These are phyloP conservation scores for Globisporangium spiculum DNA, from an alignment of 352 stramenopile species.

Conservation along the genomic window DNA sequence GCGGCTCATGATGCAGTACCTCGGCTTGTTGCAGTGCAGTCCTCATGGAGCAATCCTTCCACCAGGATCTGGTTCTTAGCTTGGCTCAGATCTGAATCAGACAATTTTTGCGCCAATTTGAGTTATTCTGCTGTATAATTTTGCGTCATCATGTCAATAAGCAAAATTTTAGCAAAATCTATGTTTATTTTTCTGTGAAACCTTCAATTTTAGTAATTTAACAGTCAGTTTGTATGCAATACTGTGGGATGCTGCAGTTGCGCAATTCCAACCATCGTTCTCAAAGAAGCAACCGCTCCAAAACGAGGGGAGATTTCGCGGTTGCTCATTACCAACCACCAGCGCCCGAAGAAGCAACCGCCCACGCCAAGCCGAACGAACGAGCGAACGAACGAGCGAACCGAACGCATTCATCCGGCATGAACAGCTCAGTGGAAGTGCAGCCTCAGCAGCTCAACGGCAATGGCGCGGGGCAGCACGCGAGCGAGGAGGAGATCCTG, in stretches of 20 bases:
- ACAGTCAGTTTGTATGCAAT: too few relatives aligned
- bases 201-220: too few relatives aligned
- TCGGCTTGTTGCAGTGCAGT: constrained; percentile 18
- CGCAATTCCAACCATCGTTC: not conserved
- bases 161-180: too few relatives aligned
- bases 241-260: not conserved
- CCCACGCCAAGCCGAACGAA: not conserved
- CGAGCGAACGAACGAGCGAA: constrained; percentile 2
- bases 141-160: too few relatives aligned
- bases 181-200: too few relatives aligned
- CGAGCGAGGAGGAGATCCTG: constrained; percentile 37
- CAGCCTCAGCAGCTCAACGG: not conserved
- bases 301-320: not conserved
- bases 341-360: constrained; percentile 17
- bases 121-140: too few relatives aligned
- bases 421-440: constrained; percentile 3
- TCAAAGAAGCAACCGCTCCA: not conserved
- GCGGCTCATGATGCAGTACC: constrained; percentile 21
- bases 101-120: too few relatives aligned
- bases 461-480: constrained; percentile 3
- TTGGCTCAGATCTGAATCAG: not conserved
- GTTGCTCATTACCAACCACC: constrained; percentile 13
- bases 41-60: not conserved
- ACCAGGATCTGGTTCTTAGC: not conserved
- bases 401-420: not conserved